Evolutionary conservation across 441 rosid genomes (phyloP), one percentile per base, ranked within the genome.

Genomic region (Jatropha podagrica): DNA sequence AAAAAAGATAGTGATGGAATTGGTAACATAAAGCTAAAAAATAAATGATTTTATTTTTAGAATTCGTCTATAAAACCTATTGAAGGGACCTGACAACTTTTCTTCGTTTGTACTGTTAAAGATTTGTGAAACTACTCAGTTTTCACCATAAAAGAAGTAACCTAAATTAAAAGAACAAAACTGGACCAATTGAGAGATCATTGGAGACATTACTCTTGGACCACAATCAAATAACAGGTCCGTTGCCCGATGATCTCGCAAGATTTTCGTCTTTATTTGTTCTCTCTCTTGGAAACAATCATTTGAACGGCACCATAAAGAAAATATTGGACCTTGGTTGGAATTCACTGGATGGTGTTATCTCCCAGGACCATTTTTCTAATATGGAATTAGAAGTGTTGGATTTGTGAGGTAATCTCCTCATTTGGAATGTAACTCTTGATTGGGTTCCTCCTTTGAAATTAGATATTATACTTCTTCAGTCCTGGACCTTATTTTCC

Each of bases 331-430:
- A 27, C 4, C 66, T 73, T 40, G 61, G 73, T 49, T 65, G 42
- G 3, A 79, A 82, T 42, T 38, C 37, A 26, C 60, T 78, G 70
- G 17, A 11, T 5, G 82, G 78, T 32, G 46, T 63, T 4, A 63
- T 82, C 4, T 72, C 70, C 9, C 73, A 55, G 59, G 66, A 20
- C 14, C 78, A 79, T 37, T 42, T 79, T 18, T 67, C 38, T 5
- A 76, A 72, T 8, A 51, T 80, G 26, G 65, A 52, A 2, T 65
- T 77, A 68, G 15, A 26, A 46, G 3, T 9, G 0, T 11, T 80
- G 51, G 0, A 0, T 0, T 13, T 46, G 11, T 46, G 37, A 7
- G 63, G 18, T 11, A 70, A 70, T n/a, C 40, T 49, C 1, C 10
- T 70, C 5, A 13, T 38, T 40, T 55, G n/a, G 61, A 52, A 54